Evolutionary conservation across 73 alveolate genomes (phyloP).

Genomic region (Paramecium tetraurelia): DNA sequence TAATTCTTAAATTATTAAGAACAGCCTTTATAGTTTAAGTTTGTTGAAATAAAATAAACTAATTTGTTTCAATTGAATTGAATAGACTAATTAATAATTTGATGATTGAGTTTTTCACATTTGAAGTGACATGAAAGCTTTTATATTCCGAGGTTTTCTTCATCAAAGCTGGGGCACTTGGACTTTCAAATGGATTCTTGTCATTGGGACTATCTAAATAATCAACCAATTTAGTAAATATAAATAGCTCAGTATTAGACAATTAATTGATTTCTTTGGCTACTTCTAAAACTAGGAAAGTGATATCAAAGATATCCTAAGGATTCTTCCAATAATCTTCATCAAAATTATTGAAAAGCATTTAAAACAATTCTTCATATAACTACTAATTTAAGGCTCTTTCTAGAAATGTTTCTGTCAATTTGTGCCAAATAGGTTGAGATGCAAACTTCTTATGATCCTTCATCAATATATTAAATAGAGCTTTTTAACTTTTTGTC

Average conservation of each 20-base stretch:
- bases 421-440: neutral
- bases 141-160: neutral
- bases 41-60: neutral
- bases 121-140: neutral
- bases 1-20: neutral
- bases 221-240: neutral
- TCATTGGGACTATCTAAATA: neutral
- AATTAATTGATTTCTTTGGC: neutral
- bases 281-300: neutral
- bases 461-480: neutral
- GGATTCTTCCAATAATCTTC: neutral
- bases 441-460: neutral
- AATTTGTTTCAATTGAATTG: neutral
- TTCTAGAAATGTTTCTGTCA: neutral
- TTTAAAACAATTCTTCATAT: constrained; percentile 9
- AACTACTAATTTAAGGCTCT: constrained; percentile 10
- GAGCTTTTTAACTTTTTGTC: neutral
- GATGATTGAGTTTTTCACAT: neutral
- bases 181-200: neutral
- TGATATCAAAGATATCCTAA: neutral
- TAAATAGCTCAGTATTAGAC: neutral
- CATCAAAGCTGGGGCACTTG: neutral
- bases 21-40: neutral
- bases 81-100: neutral
- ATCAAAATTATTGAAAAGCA: constrained; percentile 21